phyloP scores from a whole-genome alignment of 2,329 filamentous ascomycete genomes.

The Acrodontium crateriforme region DNA sequence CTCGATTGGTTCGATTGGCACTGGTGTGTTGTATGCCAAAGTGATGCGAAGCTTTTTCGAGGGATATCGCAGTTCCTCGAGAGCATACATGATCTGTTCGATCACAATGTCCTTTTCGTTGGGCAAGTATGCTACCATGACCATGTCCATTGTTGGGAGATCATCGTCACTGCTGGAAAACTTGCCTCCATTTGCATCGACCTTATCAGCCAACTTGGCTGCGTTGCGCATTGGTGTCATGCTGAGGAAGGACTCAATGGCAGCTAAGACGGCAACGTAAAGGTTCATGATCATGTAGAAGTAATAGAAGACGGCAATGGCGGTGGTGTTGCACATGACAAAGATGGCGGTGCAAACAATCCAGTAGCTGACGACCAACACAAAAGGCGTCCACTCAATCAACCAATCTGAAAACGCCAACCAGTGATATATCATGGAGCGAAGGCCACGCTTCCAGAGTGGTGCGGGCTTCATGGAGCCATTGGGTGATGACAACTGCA shows the following conservation, averaged over 20 bases:
- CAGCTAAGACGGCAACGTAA: constrained; percentile 17
- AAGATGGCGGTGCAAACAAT: constrained; percentile 19
- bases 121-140: constrained; percentile 38
- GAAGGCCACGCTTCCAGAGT: constrained; percentile 1
- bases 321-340: constrained; percentile 12
- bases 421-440: constrained; percentile 5
- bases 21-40: constrained; percentile 36
- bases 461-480: too few species aligned
- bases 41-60: constrained; percentile 34
- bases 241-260: constrained; percentile 20
- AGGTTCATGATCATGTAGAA: constrained; percentile 21
- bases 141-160: constrained; percentile 31
- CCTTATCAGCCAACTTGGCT: constrained; percentile 14
- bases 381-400: constrained; percentile 18
- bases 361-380: constrained; percentile 17
- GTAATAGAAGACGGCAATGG: constrained; percentile 21
- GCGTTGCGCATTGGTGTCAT: constrained; percentile 18
- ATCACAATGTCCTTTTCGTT: constrained; percentile 26
- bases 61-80: constrained; percentile 35
- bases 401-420: constrained; percentile 17
- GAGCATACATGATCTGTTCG: constrained; percentile 25
- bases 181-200: constrained; percentile 11
- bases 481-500: too few species aligned
- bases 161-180: constrained; percentile 10
- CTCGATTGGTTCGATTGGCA: constrained; percentile 33